These are phyloP conservation scores for Vitis cinerea DNA, from an alignment of 164 flowering plant species.

Conservation along the genomic window DNA sequence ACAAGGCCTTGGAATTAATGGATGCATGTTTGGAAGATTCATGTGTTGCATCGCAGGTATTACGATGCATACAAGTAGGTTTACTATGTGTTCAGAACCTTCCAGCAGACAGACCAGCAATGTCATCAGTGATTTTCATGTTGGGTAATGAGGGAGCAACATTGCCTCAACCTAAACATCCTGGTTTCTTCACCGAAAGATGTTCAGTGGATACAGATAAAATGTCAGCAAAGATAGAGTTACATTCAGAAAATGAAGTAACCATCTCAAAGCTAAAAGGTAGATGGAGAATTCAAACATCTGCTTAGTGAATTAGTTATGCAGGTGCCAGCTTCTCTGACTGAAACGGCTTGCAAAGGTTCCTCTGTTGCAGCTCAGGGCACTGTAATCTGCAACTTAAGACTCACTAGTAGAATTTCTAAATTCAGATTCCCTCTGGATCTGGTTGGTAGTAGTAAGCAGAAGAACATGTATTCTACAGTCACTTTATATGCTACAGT, in stretches of 20 bases:
- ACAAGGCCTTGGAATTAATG: conserved; percentile 18
- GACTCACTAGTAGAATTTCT: no score
- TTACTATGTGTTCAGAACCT: conserved; percentile 8
- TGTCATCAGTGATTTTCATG: conserved; percentile 25
- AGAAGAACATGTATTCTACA: no score
- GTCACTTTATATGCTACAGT: no score
- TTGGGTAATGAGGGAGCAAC: conserved; percentile 11
- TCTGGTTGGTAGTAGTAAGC: no score
- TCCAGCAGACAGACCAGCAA: conserved; percentile 33
- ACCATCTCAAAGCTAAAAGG: neutral
- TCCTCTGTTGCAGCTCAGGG: no score
- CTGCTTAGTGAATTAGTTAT: no score
- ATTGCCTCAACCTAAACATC: conserved; percentile 27
- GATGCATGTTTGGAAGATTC: conserved; percentile 9
- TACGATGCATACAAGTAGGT: conserved; percentile 21
- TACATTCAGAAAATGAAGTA: neutral
- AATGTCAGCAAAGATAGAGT: neutral
- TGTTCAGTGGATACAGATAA: neutral
- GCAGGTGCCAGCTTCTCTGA: no score
- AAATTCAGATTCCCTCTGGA: no score
- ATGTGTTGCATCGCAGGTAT: conserved; percentile 5
- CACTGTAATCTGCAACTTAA: no score
- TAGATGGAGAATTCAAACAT: no score
- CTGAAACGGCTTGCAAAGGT: no score
- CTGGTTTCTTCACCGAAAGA: conserved; percentile 14